Evolutionary conservation across 768 basidiomycete genomes (phyloP), one percentile per base, ranked within the genome.

Genomic region (Russula brevipes): DNA sequence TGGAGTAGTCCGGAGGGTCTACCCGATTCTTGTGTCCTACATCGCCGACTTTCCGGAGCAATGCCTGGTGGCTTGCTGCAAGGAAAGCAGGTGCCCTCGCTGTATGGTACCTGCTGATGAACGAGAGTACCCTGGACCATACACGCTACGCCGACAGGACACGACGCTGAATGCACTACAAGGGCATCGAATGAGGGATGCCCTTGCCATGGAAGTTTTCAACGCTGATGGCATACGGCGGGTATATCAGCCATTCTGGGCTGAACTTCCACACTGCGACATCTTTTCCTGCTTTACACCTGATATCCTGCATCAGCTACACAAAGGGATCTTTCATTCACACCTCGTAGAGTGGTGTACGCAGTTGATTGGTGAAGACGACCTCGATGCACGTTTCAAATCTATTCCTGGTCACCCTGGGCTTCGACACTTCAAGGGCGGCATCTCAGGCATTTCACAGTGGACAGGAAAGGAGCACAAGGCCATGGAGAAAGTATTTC

Each of bases 211-310:
- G 24, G 24, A 24, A 24, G 24, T 24, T 24, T 24, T 24, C 24
- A 24, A 24, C 24, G 24, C 24, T 24, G 24, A 31, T 5, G 49
- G 49, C 2, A 30, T 49, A 14, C 30, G 11, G 5, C 49, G 8
- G 5, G 16, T 50, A 12, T 33, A 8, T 12, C 9, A 61, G 1
- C 69, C 70, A 1, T 71, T 70, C 55, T 72, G 69, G 66, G 41
- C 9, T 11, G n/a, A 19, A 2, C n/a, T 47, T 11, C 46, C 46
- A 8, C 19, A 47, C 46, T 19, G n/a, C 2, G 46, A 47, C 11
- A 47, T 47, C 7, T 47, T 19, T 24, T 5, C 46, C 17, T n/a
- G n/a, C 46, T 6, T 47, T n/a, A 47, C 19, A 5, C 46, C 46
- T 8, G 46, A 47, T 11, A 11, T 47, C 5, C 46, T 47, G 7